Conservation (phyloP, 306 rosid species). For the Acacia crassicarpa region DNA sequence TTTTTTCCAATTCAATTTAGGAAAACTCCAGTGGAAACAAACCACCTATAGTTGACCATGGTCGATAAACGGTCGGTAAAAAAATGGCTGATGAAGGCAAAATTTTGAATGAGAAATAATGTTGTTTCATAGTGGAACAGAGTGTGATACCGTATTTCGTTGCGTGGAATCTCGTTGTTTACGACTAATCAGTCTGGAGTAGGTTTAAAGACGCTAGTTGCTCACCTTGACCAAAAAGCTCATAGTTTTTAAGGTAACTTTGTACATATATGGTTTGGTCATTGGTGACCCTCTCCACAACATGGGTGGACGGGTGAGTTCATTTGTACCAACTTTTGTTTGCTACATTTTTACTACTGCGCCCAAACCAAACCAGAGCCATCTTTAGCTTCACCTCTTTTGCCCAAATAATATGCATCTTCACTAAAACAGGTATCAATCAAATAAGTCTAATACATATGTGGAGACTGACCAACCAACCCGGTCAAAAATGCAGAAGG, state of each 20-base stretch:
- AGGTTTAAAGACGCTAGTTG: not conserved
- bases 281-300: conserved; percentile 31
- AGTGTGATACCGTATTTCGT: no score
- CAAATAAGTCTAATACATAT: no score
- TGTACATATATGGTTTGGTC: not conserved
- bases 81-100: no score
- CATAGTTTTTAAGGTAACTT: not conserved
- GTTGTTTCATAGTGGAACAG: no score
- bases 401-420: not conserved
- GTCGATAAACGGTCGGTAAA: no score
- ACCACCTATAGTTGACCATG: no score
- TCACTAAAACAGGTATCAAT: no score
- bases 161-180: no score
- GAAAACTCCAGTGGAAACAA: no score
- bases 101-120: no score
- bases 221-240: not conserved
- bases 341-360: conserved; percentile 39
- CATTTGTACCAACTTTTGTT: conserved; percentile 25
- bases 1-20: no score
- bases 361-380: not conserved
- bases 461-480: not conserved
- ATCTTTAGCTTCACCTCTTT: not conserved
- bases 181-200: not conserved
- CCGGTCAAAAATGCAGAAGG: not conserved
- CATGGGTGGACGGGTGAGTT: not conserved